Base-by-base conservation (phyloP, 441 rosid species). In the Dalechampia spathulata region DNA sequence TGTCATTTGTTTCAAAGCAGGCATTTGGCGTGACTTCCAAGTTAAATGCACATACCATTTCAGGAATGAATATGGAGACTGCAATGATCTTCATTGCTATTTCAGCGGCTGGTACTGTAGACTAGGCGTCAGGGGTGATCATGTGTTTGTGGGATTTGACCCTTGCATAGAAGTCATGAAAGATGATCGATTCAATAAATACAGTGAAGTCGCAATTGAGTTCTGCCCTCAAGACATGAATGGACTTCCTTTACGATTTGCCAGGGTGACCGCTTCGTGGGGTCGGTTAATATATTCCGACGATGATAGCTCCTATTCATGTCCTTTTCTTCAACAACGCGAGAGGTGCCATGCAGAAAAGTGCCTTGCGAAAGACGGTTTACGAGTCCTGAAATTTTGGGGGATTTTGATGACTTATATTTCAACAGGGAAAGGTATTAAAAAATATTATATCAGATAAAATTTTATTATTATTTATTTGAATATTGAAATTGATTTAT, bases 21-120 rank as follows among this genome's bases (percentile, higher is more conserved):
- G 6, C n/a, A 22, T 0, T 6, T 1, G 1, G 17, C 1, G 7
- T 27, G 34, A 32, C 7, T n/a, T 42, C 26, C 30, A 32, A 1
- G 46, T 64, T 6, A 50, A 20, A 30, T 60, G 70, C 23, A 20
- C 12, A 2, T 71, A 27, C 54, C 58, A 48, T 50, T 53, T 62
- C 14, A 53, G 62, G 19, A 57, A 42, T 41, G 32, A 26, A 13
- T 11, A 14, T 10, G 23, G 44, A 2, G 36, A 49, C 20, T n/a
- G 37, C 34, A 2, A 0, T 20, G 36, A 21, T 34, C 10, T 21
- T 7, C 19, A 25, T 15, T 40, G 28, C 43, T 49, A 42, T 21
- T 42, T 49, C 6, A 16, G 49, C 3, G 16, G 52, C 23, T 23
- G n/a, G 26, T 52, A 61, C 19, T 14, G 10, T 26, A 0, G 1